Percentiles rank a stretch among this genome's conserved stretches.
Evolutionary conservation across 2,329 filamentous ascomycete species (phyloP).

Genomic region (Fusarium circinatum): DNA sequence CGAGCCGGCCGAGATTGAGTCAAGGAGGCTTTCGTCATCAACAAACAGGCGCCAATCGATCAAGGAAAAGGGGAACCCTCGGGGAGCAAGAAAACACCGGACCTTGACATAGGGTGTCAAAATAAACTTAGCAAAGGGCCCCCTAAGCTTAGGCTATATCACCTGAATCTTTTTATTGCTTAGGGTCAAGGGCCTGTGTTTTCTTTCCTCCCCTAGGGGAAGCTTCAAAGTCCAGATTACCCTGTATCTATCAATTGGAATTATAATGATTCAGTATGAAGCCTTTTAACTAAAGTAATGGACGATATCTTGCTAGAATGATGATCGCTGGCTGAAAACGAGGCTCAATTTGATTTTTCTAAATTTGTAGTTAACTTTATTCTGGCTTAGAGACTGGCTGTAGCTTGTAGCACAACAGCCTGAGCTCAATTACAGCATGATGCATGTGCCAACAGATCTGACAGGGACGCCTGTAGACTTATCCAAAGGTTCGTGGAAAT

Average conservation of each 20-base stretch:
- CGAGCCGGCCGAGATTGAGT: constrained; percentile 31
- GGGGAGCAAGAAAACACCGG: too few relatives aligned
- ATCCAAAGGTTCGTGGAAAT: neutral
- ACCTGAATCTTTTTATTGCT: too few relatives aligned
- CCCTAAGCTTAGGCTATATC: too few relatives aligned
- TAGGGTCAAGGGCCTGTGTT: too few relatives aligned
- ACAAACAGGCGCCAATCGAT: constrained; percentile 7
- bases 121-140: too few relatives aligned
- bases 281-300: neutral
- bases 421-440: neutral
- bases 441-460: neutral
- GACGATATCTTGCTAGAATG: neutral
- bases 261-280: neutral
- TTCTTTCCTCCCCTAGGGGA: neutral
- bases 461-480: neutral
- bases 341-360: neutral
- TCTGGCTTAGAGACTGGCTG: neutral
- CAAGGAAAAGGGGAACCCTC: constrained; percentile 24
- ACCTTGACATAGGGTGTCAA: too few relatives aligned
- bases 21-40: constrained; percentile 29
- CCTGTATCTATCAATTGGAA: neutral
- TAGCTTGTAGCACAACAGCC: neutral
- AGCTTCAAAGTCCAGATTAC: neutral
- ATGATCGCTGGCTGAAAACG: neutral
- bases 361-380: neutral